Conservation (phyloP, 2,329 filamentous ascomycete genomes). For the Sphaceloma murrayae region DNA sequence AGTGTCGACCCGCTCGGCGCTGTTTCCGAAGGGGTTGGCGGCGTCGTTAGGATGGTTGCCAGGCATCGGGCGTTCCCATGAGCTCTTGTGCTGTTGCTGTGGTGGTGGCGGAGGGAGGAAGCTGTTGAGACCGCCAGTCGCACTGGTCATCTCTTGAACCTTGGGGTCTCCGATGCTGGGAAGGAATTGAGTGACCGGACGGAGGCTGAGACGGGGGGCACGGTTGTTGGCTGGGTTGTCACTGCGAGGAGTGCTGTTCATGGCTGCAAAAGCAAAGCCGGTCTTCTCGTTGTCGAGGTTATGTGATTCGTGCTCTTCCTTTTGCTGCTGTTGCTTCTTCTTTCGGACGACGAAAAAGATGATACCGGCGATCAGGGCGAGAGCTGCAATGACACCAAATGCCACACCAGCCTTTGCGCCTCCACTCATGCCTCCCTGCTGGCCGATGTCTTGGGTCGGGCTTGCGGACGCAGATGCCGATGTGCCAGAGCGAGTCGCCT, state of each 20-base stretch:
- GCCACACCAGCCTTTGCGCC: conserved; percentile 69
- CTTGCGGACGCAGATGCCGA: conserved; percentile 17
- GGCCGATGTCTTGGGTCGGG: conserved; percentile 1
- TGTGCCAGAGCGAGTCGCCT: conserved; percentile 10
- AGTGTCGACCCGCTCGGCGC: conserved; percentile 30
- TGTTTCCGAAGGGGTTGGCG: conserved; percentile 31
- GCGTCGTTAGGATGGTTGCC: conserved; percentile 25
- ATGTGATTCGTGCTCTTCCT: conserved; percentile 29
- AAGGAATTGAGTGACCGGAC: conserved; percentile 74
- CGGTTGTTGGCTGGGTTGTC: conserved; percentile 37
- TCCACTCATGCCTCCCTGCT: conserved; percentile 33
- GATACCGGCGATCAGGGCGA: conserved; percentile 57
- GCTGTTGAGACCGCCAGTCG: conserved; percentile 21
- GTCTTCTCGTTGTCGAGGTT: conserved; percentile 35
- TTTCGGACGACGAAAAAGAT: conserved; percentile 64
- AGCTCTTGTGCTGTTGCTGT: conserved; percentile 26
- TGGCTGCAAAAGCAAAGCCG: conserved; percentile 15
- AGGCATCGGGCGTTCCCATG: conserved; percentile 33
- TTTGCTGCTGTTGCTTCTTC: conserved; percentile 57
- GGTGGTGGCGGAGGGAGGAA: conserved; percentile 18
- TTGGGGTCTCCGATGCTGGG: conserved; percentile 49
- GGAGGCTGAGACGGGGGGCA: conserved; percentile 74
- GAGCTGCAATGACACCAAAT: conserved; percentile 64
- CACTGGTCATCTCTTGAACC: conserved; percentile 30
- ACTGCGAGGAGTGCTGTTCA: conserved; percentile 23